phyloP scores from a whole-genome alignment of 1,139 yeast genomes.

The Geotrichum restrictum region DNA sequence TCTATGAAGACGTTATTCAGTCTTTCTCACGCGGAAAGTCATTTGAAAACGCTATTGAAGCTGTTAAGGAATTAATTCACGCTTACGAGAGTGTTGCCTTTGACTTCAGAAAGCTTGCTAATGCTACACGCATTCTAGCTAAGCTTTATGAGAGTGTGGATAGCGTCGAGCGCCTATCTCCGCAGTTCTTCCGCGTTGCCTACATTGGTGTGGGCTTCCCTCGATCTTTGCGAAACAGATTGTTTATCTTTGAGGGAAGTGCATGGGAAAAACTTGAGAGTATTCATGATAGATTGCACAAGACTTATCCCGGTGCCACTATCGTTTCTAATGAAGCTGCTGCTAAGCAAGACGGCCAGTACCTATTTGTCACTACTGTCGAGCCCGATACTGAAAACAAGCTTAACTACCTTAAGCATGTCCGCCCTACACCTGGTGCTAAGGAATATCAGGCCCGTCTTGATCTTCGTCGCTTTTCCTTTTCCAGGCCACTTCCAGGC shows the following conservation, averaged over 20 bases:
- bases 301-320: slow-evolving; percentile 78
- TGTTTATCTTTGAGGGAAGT: slow-evolving; percentile 78
- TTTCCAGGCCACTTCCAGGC: slow-evolving; percentile 70
- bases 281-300: slow-evolving; percentile 70
- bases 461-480: slow-evolving; percentile 67
- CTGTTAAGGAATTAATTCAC: slow-evolving; percentile 71
- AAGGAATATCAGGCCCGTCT: slow-evolving; percentile 41
- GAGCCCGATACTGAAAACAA: slow-evolving; percentile 46
- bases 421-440: slow-evolving; percentile 32
- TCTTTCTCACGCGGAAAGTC: slow-evolving; percentile 70
- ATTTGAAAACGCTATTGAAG: slow-evolving; percentile 70
- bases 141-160: slow-evolving; percentile 66
- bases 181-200: slow-evolving; percentile 75
- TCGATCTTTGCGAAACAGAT: slow-evolving; percentile 64
- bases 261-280: slow-evolving; percentile 87
- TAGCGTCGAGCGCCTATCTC: slow-evolving; percentile 62
- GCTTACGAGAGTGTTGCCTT: slow-evolving; percentile 71
- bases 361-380: slow-evolving; percentile 66
- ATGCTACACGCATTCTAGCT: slow-evolving; percentile 66
- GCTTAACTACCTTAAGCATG: slow-evolving; percentile 14
- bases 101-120: slow-evolving; percentile 72
- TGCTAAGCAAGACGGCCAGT: slow-evolving; percentile 68
- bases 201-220: slow-evolving; percentile 88
- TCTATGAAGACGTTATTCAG: slow-evolving; percentile 67
- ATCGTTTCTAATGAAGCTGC: slow-evolving; percentile 66